Evolutionary conservation across 2,329 filamentous ascomycete species (phyloP).

Genomic region (Scytalidium sp.): DNA sequence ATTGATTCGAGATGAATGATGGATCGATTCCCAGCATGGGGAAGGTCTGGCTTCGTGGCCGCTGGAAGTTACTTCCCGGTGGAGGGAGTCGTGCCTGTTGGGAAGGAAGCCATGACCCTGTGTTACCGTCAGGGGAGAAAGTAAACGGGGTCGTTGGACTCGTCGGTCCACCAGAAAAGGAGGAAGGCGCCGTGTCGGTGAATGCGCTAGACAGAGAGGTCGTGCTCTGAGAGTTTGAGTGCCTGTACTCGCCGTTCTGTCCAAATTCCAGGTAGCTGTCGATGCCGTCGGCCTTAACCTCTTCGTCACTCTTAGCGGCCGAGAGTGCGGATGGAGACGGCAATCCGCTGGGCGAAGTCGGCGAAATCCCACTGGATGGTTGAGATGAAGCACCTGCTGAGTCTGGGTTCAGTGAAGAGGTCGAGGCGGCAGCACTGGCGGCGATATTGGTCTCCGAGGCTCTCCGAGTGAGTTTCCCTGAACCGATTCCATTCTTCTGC

Average conservation of each 20-base stretch:
- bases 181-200: slow-evolving; percentile 59
- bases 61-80: slow-evolving; percentile 49
- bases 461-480: slow-evolving; percentile 46
- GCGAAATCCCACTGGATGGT: slow-evolving; percentile 66
- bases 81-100: slow-evolving; percentile 46
- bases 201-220: slow-evolving; percentile 67
- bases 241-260: slow-evolving; percentile 48
- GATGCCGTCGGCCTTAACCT: slow-evolving; percentile 56
- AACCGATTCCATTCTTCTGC: slow-evolving; percentile 56
- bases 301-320: slow-evolving; percentile 65
- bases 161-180: slow-evolving; percentile 68
- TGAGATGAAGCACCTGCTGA: slow-evolving; percentile 56
- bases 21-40: slow-evolving; percentile 66
- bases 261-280: slow-evolving; percentile 59
- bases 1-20: slow-evolving; percentile 45
- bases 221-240: slow-evolving; percentile 63
- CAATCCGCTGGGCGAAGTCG: slow-evolving; percentile 66
- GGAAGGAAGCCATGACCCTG: slow-evolving; percentile 61
- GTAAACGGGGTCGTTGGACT: slow-evolving; percentile 73
- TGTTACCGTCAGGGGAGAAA: slow-evolving; percentile 72
- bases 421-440: slow-evolving; percentile 61
- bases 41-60: slow-evolving; percentile 85
- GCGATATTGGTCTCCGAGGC: slow-evolving; percentile 70
- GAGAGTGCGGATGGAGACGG: slow-evolving; percentile 69
- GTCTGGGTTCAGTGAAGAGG: slow-evolving; percentile 51